Evolutionary conservation across 306 rosid genomes (phyloP).

Genomic region (Fragaria iinumae): DNA sequence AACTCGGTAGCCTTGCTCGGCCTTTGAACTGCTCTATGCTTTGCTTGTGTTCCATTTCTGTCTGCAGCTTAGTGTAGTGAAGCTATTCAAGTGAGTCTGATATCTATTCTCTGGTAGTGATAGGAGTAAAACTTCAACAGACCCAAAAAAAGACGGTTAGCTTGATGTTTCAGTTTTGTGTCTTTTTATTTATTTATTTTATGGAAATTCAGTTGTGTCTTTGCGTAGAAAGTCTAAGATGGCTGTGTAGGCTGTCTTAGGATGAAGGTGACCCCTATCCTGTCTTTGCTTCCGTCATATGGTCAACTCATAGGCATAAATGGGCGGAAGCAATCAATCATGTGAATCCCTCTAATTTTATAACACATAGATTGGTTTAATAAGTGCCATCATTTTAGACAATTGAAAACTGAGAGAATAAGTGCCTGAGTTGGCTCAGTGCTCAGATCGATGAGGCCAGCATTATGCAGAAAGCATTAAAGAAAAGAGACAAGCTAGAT

Average conservation of each 20-base stretch:
- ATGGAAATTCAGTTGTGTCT: too few species aligned
- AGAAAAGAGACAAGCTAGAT: too few species aligned
- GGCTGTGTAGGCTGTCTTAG: neutral
- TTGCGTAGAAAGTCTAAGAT: neutral
- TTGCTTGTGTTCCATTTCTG: constrained; percentile 40
- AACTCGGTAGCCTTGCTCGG: constrained; percentile 49
- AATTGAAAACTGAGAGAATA: neutral
- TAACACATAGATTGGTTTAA: neutral
- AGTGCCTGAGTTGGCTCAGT: neutral
- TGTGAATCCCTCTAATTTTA: neutral
- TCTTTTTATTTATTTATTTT: too few species aligned
- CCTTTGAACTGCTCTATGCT: constrained; percentile 51
- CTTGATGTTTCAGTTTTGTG: neutral
- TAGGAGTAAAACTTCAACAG: neutral
- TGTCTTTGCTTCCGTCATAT: neutral
- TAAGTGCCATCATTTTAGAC: neutral
- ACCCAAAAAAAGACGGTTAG: neutral
- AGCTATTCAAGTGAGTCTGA: neutral
- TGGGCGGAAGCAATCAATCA: neutral
- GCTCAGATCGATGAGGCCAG: neutral
- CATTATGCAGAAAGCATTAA: neutral
- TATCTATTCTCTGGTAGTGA: neutral
- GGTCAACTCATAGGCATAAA: neutral
- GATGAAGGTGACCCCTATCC: neutral
- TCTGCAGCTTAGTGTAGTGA: neutral